Evolutionary conservation across 257 asterid genomes (phyloP).

Genomic region (Verbascum thapsus): DNA sequence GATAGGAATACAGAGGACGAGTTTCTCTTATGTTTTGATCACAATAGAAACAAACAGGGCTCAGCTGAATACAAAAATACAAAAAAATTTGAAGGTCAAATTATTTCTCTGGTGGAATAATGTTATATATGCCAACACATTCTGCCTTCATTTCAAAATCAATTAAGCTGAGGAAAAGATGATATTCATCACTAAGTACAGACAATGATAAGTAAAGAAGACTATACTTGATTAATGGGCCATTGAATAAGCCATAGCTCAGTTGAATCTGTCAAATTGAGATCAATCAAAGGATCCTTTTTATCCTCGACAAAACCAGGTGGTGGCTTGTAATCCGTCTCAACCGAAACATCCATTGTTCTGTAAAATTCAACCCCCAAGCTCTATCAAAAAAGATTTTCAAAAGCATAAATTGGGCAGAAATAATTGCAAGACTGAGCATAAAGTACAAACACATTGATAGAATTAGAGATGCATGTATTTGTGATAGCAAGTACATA

Average conservation of each 20-base stretch:
- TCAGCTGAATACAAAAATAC: background rate
- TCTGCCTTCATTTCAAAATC: background rate
- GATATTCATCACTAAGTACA: background rate
- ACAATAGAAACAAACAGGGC: background rate
- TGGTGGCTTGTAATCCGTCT: conserved; percentile 36
- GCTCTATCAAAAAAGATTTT: no score
- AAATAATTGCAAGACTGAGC: no score
- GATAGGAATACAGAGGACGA: no score
- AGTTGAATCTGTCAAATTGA: conserved; percentile 38
- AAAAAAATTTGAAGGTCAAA: background rate
- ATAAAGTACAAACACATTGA: no score
- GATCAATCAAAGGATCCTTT: conserved; percentile 45
- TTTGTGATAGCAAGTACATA: no score
- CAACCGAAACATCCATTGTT: conserved; percentile 14
- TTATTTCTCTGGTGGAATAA: background rate
- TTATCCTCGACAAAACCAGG: conserved; percentile 40
- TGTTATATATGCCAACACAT: background rate
- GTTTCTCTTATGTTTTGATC: background rate
- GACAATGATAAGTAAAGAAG: background rate
- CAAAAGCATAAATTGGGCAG: no score
- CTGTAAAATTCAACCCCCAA: conserved; percentile 18
- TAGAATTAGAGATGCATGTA: no score
- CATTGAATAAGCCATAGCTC: conserved; percentile 61
- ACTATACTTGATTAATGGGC: conserved; percentile 45
- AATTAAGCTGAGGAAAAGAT: background rate